Percentiles rank a stretch among this genome's conserved stretches.
Evolutionary conservation across 805 yeast genomes (phyloP).

Genomic region (Zygosaccharomyces bailii): DNA sequence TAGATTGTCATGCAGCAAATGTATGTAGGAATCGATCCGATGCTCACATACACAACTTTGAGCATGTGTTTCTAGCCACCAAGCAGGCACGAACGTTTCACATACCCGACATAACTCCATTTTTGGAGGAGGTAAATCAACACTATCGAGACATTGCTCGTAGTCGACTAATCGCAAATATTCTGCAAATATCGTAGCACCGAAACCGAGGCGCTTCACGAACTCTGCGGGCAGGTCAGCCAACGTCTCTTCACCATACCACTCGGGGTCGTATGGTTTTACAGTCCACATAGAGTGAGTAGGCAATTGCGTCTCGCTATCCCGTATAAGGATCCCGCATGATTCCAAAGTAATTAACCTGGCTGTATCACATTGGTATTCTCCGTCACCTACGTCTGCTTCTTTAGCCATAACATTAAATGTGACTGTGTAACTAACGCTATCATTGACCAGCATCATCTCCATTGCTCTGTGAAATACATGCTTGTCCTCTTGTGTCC

Average conservation of each 20-base stretch:
- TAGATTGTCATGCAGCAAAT: slow-evolving; percentile 68
- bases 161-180: slow-evolving; percentile 66
- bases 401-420: slow-evolving; percentile 43
- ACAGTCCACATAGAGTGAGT: slow-evolving; percentile 92
- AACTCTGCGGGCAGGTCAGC: slow-evolving; percentile 56
- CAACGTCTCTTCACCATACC: slow-evolving; percentile 49
- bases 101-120: slow-evolving; percentile 87
- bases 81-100: slow-evolving; percentile 84
- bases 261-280: slow-evolving; percentile 45
- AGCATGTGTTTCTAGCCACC: slow-evolving; percentile 94
- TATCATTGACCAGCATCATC: slow-evolving; percentile 68
- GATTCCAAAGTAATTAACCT: slow-evolving; percentile 78
- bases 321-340: slow-evolving; percentile 83
- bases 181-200: slow-evolving; percentile 76
- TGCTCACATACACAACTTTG: slow-evolving; percentile 86
- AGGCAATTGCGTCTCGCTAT: slow-evolving; percentile 52
- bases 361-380: slow-evolving; percentile 38
- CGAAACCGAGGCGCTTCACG: slow-evolving; percentile 80
- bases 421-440: slow-evolving; percentile 65
- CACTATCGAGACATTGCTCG: slow-evolving; percentile 59
- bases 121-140: slow-evolving; percentile 71
- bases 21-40: slow-evolving; percentile 72
- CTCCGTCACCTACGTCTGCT: slow-evolving; percentile 9
- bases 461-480: slow-evolving; percentile 69
- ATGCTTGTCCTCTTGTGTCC: slow-evolving; percentile 56